These are phyloP conservation scores for Globisporangium perplexum DNA, from an alignment of 352 stramenopile genomes.

Conservation along the genomic window DNA sequence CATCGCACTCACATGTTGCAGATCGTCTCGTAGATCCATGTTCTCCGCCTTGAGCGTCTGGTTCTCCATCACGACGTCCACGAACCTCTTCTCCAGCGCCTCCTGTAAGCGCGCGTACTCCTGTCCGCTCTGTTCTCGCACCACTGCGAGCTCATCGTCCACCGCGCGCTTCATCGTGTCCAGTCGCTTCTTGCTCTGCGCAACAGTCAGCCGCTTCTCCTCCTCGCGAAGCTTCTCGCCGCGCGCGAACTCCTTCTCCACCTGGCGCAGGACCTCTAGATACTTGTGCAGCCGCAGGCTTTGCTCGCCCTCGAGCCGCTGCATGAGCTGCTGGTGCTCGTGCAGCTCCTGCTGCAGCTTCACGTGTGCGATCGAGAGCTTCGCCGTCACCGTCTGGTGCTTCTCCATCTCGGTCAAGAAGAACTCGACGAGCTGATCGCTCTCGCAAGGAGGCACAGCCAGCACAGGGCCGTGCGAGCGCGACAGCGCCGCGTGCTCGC, in stretches of 20 bases:
- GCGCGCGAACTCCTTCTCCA: constrained; percentile 31
- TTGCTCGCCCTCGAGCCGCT: constrained; percentile 24
- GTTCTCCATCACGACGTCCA: constrained; percentile 38
- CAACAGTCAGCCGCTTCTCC: constrained; percentile 24
- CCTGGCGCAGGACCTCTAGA: constrained; percentile 28
- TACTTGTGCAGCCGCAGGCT: constrained; percentile 25
- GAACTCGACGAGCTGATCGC: constrained; percentile 37
- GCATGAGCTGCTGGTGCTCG: constrained; percentile 19
- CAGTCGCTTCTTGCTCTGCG: constrained; percentile 24
- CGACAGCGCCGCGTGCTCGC: not conserved
- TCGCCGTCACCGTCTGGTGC: constrained; percentile 22
- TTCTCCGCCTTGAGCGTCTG: constrained; percentile 32
- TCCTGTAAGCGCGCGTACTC: constrained; percentile 24
- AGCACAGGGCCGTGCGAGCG: not conserved
- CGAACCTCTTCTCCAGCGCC: constrained; percentile 29
- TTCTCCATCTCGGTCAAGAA: constrained; percentile 46
- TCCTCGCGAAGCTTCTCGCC: constrained; percentile 26
- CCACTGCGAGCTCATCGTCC: constrained; percentile 20
- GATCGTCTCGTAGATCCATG: constrained; percentile 27
- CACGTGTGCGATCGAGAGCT: constrained; percentile 18
- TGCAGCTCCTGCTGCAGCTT: constrained; percentile 27
- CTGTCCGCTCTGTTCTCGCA: constrained; percentile 18
- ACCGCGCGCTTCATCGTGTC: constrained; percentile 15
- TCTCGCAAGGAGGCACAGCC: constrained; percentile 8
- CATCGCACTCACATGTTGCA: constrained; percentile 15